These are phyloP conservation scores for Colletotrichum tofieldiae DNA, from an alignment of 2,329 filamentous ascomycete genomes.

Conservation along the genomic window DNA sequence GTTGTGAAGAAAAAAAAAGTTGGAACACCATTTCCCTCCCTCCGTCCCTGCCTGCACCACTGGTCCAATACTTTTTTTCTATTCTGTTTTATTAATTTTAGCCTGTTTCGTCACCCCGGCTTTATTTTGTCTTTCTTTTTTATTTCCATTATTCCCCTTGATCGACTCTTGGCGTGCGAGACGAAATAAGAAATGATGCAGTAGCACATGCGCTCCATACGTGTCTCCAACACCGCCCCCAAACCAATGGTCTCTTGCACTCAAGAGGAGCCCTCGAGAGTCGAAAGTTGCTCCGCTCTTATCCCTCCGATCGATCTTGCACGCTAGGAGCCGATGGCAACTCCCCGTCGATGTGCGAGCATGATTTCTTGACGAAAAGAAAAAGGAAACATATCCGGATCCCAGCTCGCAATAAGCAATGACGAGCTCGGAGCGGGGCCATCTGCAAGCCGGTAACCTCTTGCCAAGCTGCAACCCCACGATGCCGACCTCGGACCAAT, in stretches of 20 bases:
- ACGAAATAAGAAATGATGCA: neutral
- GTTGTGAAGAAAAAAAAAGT: neutral
- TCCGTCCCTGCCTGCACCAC: neutral
- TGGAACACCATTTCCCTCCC: neutral
- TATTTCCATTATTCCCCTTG: neutral
- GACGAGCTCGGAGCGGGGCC: neutral
- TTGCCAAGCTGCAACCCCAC: neutral
- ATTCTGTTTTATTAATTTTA: neutral
- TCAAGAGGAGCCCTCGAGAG: neutral
- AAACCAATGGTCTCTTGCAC: neutral
- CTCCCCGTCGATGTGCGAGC: constrained; percentile 15
- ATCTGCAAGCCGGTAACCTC: constrained; percentile 21
- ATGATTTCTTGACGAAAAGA: constrained; percentile 2
- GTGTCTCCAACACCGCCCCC: neutral
- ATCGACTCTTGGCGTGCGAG: neutral
- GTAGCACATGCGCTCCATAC: neutral
- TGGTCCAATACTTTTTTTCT: neutral
- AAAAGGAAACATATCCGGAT: neutral
- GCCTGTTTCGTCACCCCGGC: no score
- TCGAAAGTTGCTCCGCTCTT: neutral
- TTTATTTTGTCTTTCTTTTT: neutral
- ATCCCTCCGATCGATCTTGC: constrained; percentile 39
- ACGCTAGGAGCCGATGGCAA: constrained; percentile 31
- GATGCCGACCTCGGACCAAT: constrained; percentile 33
- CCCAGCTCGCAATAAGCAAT: constrained; percentile 8